A percentile compares a stretch with the other conserved stretches of the same genome.
These are phyloP conservation scores for Blastocystis sp. DNA, from an alignment of 352 stramenopile genomes.

Conservation along the genomic window DNA sequence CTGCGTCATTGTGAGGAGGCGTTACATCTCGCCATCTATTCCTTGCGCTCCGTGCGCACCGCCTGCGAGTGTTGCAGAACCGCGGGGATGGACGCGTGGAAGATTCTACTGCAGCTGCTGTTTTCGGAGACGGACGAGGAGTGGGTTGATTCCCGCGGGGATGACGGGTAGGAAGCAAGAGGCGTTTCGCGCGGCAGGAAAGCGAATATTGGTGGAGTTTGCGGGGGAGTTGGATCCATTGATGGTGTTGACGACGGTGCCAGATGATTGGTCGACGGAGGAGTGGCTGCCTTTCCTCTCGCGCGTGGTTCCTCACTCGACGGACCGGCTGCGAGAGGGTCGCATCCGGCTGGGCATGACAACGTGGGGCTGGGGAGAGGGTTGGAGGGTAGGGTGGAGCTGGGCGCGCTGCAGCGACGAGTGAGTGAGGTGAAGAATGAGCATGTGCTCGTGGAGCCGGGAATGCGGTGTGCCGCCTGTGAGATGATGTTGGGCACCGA, in stretches of 20 bases:
- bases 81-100: not conserved
- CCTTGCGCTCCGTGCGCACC: not conserved
- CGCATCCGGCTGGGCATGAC: conserved; percentile 32
- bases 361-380: not conserved
- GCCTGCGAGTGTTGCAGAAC: conserved; percentile 2
- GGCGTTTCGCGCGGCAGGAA: conserved; percentile 9
- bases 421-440: not conserved
- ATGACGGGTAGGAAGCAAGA: not conserved
- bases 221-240: conserved; percentile 7
- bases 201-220: not conserved
- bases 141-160: not conserved
- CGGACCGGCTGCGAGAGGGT: not conserved
- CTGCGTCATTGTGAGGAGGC: not conserved
- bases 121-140: conserved; percentile 34
- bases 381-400: conserved; percentile 6
- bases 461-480: not conserved
- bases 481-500: not conserved
- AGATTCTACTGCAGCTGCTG: not conserved
- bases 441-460: not conserved
- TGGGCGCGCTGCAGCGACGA: not conserved
- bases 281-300: not conserved
- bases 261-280: not conserved
- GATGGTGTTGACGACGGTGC: not conserved
- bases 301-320: conserved; percentile 28
- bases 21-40: not conserved